A percentile compares a stretch with the other conserved stretches of the same genome.
phyloP scores from a whole-genome alignment of 2,329 filamentous ascomycete species.

The Ophiosphaerella korrae region DNA sequence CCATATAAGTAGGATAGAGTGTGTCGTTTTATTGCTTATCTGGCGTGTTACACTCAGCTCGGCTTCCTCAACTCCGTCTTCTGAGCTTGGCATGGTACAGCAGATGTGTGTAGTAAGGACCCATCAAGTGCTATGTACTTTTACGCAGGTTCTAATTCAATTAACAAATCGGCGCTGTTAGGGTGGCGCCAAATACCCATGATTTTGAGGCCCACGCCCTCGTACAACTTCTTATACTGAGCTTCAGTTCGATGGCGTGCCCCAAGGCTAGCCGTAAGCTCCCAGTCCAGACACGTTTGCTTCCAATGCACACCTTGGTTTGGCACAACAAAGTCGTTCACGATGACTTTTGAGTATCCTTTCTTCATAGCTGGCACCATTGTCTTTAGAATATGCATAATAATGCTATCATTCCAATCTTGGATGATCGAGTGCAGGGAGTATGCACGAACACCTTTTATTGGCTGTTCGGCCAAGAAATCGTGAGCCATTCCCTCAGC shows the following conservation, averaged over 20 bases:
- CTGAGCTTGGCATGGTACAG: background rate
- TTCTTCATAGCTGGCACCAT: conserved; percentile 35
- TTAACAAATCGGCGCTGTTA: conserved; percentile 25
- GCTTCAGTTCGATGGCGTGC: conserved; percentile 29
- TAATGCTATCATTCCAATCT: conserved; percentile 33
- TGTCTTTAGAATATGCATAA: conserved; percentile 25
- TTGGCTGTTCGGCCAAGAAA: conserved; percentile 36
- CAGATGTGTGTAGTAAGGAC: background rate
- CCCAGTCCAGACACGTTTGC: conserved; percentile 33
- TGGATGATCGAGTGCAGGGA: conserved; percentile 38
- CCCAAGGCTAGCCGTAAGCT: conserved; percentile 29
- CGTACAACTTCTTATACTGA: conserved; percentile 26
- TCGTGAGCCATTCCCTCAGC: conserved; percentile 44
- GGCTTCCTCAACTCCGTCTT: background rate
- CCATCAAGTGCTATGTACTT: background rate
- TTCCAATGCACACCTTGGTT: conserved; percentile 29
- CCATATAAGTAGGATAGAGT: no score
- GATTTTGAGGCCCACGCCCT: conserved; percentile 22
- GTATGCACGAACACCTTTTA: conserved; percentile 41
- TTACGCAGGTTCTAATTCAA: conserved; percentile 27
- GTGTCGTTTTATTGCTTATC: no score
- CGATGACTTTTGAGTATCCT: conserved; percentile 33
- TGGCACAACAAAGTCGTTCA: conserved; percentile 36
- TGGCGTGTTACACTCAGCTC: no score
- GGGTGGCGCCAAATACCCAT: conserved; percentile 27